Evolutionary conservation across 306 rosid species (phyloP).

Genomic region (Vigna mungo): DNA sequence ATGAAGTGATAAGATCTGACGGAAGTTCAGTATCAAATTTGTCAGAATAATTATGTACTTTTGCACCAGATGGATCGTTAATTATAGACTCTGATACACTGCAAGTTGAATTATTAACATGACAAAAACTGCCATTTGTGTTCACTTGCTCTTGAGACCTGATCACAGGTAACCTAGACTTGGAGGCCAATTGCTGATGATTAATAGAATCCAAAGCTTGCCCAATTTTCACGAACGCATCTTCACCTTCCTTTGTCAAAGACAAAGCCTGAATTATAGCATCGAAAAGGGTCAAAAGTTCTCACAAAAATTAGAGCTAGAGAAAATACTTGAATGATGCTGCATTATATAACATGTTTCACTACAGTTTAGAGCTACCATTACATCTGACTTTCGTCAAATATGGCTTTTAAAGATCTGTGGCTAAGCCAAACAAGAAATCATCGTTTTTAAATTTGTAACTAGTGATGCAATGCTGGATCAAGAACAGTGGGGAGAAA

Average conservation of each 20-base stretch:
- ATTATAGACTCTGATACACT: slow-evolving; percentile 51
- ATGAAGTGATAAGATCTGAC: slow-evolving; percentile 82
- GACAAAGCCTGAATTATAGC: slow-evolving; percentile 68
- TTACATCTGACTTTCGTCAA: slow-evolving; percentile 21
- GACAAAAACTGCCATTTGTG: slow-evolving; percentile 54
- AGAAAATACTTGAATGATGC: slow-evolving; percentile 19
- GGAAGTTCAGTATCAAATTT: slow-evolving; percentile 70
- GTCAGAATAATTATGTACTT: slow-evolving; percentile 51
- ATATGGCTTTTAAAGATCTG: slow-evolving; percentile 5
- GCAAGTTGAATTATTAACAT: slow-evolving; percentile 48
- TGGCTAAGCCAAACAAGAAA: slow-evolving; percentile 28
- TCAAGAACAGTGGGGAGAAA: slow-evolving; percentile 19
- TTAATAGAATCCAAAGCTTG: slow-evolving; percentile 73
- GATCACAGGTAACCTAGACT: slow-evolving; percentile 50
- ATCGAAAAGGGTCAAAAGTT: slow-evolving; percentile 26
- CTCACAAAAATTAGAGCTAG: slow-evolving; percentile 19
- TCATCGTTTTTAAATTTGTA: slow-evolving; percentile 12
- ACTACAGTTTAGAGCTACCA: slow-evolving; percentile 37
- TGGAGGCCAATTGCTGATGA: slow-evolving; percentile 55
- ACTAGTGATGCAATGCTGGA: slow-evolving; percentile 4
- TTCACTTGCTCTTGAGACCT: slow-evolving; percentile 62
- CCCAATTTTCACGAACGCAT: slow-evolving; percentile 68
- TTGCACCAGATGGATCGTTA: slow-evolving; percentile 56
- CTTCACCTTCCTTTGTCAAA: slow-evolving; percentile 80
- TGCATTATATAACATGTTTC: slow-evolving; percentile 25